Conservation (phyloP, 192 early-diverging fungal species). For the Geranomyces michiganensis region DNA sequence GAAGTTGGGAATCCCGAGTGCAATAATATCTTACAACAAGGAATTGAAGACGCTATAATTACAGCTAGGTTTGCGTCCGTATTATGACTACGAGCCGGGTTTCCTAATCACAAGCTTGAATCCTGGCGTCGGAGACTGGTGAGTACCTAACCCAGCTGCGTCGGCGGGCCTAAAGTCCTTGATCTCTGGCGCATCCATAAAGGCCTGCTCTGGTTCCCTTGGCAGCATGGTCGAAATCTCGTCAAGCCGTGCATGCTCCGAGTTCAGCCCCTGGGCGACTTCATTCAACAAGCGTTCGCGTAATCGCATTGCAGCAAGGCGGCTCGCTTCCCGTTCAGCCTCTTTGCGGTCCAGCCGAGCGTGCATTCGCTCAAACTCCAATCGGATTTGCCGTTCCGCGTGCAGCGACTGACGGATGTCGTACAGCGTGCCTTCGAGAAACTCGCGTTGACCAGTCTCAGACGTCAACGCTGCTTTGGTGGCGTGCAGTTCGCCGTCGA, state of each 20-base stretch:
- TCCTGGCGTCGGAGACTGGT: conserved; percentile 5
- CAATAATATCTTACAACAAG: too few species aligned
- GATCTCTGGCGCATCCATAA: conserved; percentile 36
- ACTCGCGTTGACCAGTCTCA: conserved; percentile 46
- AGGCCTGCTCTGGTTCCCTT: conserved; percentile 20
- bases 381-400: conserved; percentile 49
- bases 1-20: too few species aligned
- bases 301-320: conserved; percentile 34
- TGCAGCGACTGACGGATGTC: conserved; percentile 42
- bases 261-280: conserved; percentile 37
- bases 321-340: conserved; percentile 39
- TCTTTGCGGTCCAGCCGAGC: conserved; percentile 37
- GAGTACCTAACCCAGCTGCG: neutral
- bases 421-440: conserved; percentile 45
- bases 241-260: conserved; percentile 42
- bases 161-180: conserved; percentile 31
- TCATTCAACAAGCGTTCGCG: conserved; percentile 47
- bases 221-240: conserved; percentile 45
- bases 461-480: conserved; percentile 38
- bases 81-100: neutral
- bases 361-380: conserved; percentile 54
- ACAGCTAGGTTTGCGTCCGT: too few species aligned
- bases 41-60: too few species aligned
- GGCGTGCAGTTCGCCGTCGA: conserved; percentile 38
- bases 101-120: conserved; percentile 23